Conservation (phyloP, 2,329 filamentous ascomycete species). For the Venturia nashicola region DNA sequence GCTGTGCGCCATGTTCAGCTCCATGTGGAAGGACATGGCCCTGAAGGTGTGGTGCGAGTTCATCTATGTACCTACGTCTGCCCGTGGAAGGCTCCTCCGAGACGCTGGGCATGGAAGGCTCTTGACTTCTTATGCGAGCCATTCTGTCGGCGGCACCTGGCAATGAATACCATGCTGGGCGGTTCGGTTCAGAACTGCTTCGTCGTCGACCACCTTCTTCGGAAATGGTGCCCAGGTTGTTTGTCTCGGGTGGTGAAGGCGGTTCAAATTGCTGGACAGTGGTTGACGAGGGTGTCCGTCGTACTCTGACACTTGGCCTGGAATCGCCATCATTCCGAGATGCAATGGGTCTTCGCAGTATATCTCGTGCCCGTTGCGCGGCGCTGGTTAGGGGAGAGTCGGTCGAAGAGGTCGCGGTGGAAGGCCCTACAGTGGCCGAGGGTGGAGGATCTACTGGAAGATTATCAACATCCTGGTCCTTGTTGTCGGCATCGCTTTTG, state of each 20-base stretch:
- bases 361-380: not conserved
- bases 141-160: conserved; percentile 7
- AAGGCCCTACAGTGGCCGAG: not conserved
- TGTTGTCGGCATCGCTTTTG: not conserved
- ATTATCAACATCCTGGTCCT: not conserved
- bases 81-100: not conserved
- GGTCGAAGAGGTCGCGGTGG: not conserved
- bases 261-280: not conserved
- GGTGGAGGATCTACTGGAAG: not conserved
- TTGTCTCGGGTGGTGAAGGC: not conserved
- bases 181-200: conserved; percentile 12
- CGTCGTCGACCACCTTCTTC: conserved; percentile 9
- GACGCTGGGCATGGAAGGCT: conserved; percentile 4
- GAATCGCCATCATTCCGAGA: not conserved
- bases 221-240: not conserved
- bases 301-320: conserved; percentile 5
- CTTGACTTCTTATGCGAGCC: not conserved
- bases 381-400: not conserved
- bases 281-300: conserved; percentile 5
- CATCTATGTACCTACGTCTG: not conserved
- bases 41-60: not conserved
- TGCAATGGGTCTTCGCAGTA: not conserved
- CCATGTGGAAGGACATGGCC: not conserved
- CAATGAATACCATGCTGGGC: conserved; percentile 8
- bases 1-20: not conserved